Base-by-base conservation (phyloP, 305 asterid species). In the Fraxinus floribunda region DNA sequence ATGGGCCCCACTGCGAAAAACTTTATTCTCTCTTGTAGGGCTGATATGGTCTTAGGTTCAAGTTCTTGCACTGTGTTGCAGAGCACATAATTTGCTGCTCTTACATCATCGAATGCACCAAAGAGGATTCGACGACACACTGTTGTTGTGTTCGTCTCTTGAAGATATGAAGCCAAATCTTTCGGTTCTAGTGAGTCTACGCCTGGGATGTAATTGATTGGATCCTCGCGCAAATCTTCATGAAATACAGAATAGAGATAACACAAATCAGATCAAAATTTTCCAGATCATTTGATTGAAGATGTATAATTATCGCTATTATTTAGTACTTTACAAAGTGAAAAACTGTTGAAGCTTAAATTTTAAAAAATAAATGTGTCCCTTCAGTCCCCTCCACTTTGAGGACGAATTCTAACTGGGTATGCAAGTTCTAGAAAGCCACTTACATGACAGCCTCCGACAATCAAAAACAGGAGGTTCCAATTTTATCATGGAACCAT, bases 31-130 rank as follows among this genome's bases (percentile, higher is more conserved):
- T 81, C 34, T 20, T 80, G 85, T 0, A 88, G 82, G 29, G 90
- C 88, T 30, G 83, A 57, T 35, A 86, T 80, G 29, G 82, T 82
- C 20, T 84, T 52, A 1, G 39, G 80, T 72, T 90, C 89, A 0
- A 90, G 80, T 29, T 90, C 89, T 71, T 86, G 77, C 4, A 88
- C 81, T 3, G 89, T 83, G 84, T 90, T 90, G 85, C 89, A 86
- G 15, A 86, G 46, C 2, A 90, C 81, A 22, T 88, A 88, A 52
- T 90, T 91, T 34, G 89, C 90, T 36, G 32, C 13, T 78, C 85
- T 83, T 13, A 76, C 89, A 60, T 88, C 92, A 2, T 60, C 18
- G 77, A 89, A 89, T 16, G 92, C 89, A 8, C 60, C 57, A 84
- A 75, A 80, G 62, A 89, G 86, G 10, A 89, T 88, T 60, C 84